phyloP scores from a whole-genome alignment of 441 rosid genomes.

The Corymbia calophylla region DNA sequence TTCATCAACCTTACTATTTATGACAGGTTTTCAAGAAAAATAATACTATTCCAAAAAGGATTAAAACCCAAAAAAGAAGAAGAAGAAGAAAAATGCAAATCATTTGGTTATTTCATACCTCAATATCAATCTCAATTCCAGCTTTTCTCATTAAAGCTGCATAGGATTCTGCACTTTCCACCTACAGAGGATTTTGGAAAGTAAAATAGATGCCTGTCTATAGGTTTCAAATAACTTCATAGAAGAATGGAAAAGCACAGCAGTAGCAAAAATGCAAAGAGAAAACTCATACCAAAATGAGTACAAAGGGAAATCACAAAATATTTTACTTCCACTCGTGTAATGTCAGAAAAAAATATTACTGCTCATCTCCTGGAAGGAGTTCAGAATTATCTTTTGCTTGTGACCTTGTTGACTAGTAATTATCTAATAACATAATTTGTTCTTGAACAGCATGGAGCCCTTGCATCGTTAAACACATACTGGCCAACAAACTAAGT shows the following conservation, averaged over 20 bases:
- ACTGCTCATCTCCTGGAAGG: background rate
- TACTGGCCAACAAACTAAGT: background rate
- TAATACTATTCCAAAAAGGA: background rate
- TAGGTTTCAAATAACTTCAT: background rate
- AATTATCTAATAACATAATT: background rate
- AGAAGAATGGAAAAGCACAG: background rate
- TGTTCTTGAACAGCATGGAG: background rate
- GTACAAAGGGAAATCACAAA: background rate
- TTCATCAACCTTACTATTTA: background rate
- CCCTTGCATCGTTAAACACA: background rate
- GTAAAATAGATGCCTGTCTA: background rate
- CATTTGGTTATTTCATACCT: slow-evolving; percentile 36
- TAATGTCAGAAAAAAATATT: background rate
- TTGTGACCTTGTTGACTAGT: background rate
- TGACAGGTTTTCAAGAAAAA: background rate
- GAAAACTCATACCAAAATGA: background rate
- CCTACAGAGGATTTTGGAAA: slow-evolving; percentile 30
- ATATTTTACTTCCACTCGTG: background rate
- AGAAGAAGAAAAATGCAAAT: background rate
- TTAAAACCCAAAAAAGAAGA: background rate
- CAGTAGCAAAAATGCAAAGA: background rate
- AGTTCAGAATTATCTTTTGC: background rate
- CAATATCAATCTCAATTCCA: slow-evolving; percentile 68
- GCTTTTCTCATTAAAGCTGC: slow-evolving; percentile 52
- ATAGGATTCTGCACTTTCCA: slow-evolving; percentile 78